phyloP scores from a whole-genome alignment of 495 filamentous ascomycete species.

The Tuber microsphaerosporum region DNA sequence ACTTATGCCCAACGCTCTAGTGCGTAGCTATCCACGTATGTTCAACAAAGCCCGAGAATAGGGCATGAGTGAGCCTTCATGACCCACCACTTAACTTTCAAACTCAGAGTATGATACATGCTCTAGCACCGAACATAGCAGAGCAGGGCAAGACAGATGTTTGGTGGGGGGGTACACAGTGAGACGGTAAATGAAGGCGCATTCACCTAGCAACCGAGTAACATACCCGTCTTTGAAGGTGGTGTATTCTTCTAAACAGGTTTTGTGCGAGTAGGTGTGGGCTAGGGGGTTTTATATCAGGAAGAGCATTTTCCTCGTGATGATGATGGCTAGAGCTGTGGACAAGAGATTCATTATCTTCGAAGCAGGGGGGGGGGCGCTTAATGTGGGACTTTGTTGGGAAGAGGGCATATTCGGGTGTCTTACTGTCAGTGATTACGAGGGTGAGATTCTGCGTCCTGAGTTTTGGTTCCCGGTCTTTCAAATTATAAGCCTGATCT shows the following conservation, averaged over 20 bases:
- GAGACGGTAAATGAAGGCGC: not conserved
- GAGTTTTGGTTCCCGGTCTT: not conserved
- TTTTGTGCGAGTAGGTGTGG: not conserved
- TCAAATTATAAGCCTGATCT: not conserved
- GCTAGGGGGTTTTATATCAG: not conserved
- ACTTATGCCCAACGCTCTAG: not conserved
- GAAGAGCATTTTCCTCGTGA: not conserved
- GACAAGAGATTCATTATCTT: not conserved
- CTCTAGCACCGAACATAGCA: not conserved
- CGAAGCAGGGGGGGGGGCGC: not conserved
- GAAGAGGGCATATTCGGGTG: not conserved
- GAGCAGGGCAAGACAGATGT: not conserved
- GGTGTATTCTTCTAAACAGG: not conserved
- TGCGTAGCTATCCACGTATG: no score
- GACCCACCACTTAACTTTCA: not conserved
- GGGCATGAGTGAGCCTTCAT: not conserved
- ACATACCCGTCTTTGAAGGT: not conserved
- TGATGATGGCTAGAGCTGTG: not conserved
- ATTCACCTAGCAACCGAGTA: not conserved
- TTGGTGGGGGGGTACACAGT: not conserved
- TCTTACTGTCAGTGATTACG: not conserved
- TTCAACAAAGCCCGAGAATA: not conserved
- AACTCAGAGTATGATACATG: not conserved
- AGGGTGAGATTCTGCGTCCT: not conserved
- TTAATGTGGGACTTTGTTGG: not conserved